Conservation (phyloP, 192 early-diverging fungal genomes). For the Kappamyces sp. region DNA sequence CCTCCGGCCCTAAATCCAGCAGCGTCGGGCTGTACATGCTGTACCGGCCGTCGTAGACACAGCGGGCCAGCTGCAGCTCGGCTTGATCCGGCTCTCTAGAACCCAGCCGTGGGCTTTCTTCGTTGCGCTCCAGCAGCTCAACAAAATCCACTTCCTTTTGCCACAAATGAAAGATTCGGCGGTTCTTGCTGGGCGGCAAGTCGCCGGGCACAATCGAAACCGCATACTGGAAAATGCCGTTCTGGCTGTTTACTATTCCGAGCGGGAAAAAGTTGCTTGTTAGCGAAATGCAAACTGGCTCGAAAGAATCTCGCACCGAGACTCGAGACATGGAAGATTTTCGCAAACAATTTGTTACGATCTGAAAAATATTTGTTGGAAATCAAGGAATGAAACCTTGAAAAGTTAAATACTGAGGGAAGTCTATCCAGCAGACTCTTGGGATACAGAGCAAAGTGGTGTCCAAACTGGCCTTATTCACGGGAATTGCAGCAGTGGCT, state of each 20-base stretch:
- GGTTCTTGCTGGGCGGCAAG: conserved; percentile 70
- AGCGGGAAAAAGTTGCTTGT: conserved; percentile 90
- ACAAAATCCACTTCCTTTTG: conserved; percentile 23
- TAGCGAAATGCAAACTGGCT: conserved; percentile 30
- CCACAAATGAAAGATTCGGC: conserved; percentile 65
- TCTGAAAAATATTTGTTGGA: no score
- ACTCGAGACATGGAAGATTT: no score
- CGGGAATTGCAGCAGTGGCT: no score
- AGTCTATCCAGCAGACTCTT: no score
- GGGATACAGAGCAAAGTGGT: no score
- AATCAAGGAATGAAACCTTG: no score
- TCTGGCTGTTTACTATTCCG: conserved; percentile 50
- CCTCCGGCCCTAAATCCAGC: conserved; percentile 50
- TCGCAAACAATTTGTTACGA: no score
- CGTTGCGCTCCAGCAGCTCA: not conserved
- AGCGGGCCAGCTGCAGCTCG: conserved; percentile 50
- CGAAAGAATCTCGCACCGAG: no score
- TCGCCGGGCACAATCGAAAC: conserved; percentile 70
- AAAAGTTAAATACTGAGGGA: no score
- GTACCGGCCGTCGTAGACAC: conserved; percentile 81
- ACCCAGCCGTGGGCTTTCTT: no score
- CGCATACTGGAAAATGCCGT: conserved; percentile 83
- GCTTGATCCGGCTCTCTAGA: conserved; percentile 19
- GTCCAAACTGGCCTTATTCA: no score
- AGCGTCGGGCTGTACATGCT: conserved; percentile 62